These are phyloP conservation scores for Cytospora mali DNA, from an alignment of 2,329 filamentous ascomycete genomes.

Conservation along the genomic window DNA sequence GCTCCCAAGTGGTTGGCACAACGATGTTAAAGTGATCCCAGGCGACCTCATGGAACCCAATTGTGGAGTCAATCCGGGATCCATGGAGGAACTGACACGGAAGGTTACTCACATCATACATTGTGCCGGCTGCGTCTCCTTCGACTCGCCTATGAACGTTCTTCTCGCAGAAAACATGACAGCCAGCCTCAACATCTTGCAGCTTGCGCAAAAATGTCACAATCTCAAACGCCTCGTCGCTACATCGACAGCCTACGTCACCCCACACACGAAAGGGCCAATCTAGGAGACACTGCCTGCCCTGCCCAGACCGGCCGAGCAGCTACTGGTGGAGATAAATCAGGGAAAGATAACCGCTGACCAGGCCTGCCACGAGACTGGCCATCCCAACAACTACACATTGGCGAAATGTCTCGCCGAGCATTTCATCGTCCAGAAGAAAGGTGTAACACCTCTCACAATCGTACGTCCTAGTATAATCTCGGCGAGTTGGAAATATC, in stretches of 20 bases:
- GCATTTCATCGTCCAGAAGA: slow-evolving; percentile 24
- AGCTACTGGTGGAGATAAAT: slow-evolving; percentile 18
- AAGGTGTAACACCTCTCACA: slow-evolving; percentile 18
- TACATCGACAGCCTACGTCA: slow-evolving; percentile 28
- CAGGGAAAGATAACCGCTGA: slow-evolving; percentile 16
- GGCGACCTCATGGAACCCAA: slow-evolving; percentile 24
- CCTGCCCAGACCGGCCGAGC: slow-evolving; percentile 16
- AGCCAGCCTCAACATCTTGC: slow-evolving; percentile 24
- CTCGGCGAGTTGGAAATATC: slow-evolving; percentile 22
- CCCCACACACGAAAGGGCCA: slow-evolving; percentile 20
- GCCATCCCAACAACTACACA: slow-evolving; percentile 29
- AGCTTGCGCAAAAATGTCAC: slow-evolving; percentile 14
- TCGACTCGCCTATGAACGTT: slow-evolving; percentile 18
- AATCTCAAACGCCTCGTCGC: slow-evolving; percentile 20
- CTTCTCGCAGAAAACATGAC: slow-evolving; percentile 25
- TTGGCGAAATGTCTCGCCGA: slow-evolving; percentile 29
- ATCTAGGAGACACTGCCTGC: slow-evolving; percentile 24
- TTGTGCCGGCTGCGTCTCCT: slow-evolving; percentile 27
- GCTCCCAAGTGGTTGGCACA: slow-evolving; percentile 18
- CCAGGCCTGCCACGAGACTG: slow-evolving; percentile 19
- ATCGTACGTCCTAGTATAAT: slow-evolving; percentile 30
- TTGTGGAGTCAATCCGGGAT: slow-evolving; percentile 15
- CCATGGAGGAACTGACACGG: background rate
- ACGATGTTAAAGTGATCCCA: slow-evolving; percentile 16
- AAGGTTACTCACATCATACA: slow-evolving; percentile 28